Conservation (phyloP, 768 basidiomycete species). For the Pisolithus marmoratus region DNA sequence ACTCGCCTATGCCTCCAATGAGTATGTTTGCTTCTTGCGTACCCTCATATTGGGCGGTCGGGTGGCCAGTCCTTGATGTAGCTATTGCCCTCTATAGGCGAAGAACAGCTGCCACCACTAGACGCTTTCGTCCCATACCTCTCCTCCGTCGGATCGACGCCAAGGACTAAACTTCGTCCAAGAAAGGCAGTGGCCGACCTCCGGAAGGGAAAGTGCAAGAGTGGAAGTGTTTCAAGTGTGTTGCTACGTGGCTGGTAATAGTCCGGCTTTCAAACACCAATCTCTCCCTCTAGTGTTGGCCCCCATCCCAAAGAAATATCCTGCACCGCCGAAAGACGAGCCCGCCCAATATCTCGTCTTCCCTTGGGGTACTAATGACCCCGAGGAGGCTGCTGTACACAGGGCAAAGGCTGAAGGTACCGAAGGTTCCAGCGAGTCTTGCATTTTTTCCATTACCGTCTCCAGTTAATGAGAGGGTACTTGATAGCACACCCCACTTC, state of each 20-base stretch:
- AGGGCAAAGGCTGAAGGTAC: slow-evolving; percentile 14
- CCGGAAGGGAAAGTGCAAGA: slow-evolving; percentile 12
- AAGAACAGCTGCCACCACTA: slow-evolving; percentile 19
- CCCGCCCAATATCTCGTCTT: slow-evolving; percentile 62
- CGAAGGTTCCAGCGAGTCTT: slow-evolving; percentile 6
- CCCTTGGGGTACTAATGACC: slow-evolving; percentile 83
- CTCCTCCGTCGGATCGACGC: slow-evolving; percentile 6
- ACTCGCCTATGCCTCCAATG: slow-evolving; percentile 38
- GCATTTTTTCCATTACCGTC: not conserved
- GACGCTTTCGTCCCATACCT: slow-evolving; percentile 19
- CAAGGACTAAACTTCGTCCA: slow-evolving; percentile 4
- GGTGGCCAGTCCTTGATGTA: not conserved
- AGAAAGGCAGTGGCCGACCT: slow-evolving; percentile 9
- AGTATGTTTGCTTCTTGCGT: too few relatives aligned
- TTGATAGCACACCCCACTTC: slow-evolving; percentile 6
- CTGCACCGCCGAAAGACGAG: slow-evolving; percentile 18
- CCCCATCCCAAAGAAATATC: slow-evolving; percentile 8
- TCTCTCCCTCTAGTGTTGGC: not conserved
- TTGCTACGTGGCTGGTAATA: too few relatives aligned
- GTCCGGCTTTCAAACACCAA: not conserved
- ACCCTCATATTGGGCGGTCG: not conserved
- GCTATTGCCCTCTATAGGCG: slow-evolving; percentile 26
- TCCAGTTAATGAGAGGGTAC: not conserved
- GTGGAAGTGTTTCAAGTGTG: too few relatives aligned
- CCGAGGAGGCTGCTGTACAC: slow-evolving; percentile 40